Evolutionary conservation across 345 rosid species (phyloP), one percentile per base, ranked within the genome.

Genomic region (Abelmoschus esculentus): DNA sequence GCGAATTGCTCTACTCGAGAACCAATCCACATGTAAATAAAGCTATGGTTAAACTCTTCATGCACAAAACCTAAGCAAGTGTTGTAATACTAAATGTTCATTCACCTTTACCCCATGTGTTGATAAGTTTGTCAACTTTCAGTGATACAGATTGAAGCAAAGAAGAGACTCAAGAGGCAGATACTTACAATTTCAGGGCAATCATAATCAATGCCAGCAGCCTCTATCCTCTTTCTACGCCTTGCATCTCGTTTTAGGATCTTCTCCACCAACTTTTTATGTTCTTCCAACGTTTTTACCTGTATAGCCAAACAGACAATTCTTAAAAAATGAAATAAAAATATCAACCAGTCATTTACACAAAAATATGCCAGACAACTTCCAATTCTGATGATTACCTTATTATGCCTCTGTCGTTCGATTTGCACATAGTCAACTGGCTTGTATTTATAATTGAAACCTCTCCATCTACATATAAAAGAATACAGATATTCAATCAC

Each of bases 281-380:
- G 93, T 73, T 86, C 99, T 58, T 84, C 91, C 75, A 91, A 62
- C 74, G 97, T 91, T 81, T 96, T 87, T 76, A 90, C 96, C 99
- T 91, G 85, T 55, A 80, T 7, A 56, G 72, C 50, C 50, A 17
- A 9, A 53, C 18, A 40, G 42, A 13, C 28, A 38, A 14, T 4
- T 28, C 32, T 18, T 2, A 1, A 5, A 15, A 5, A 49, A 49
- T 13, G 1, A 1, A 55, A 22, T 22, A 22, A 22, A 22, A 22
- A 22, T 22, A 68, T n/a, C 29, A 61, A 7, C 32, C 14, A 49
- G 17, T n/a, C 56, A 67, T 61, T 14, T 69, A 55, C 57, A 32
- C 18, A 13, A 6, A 36, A 34, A 66, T 28, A 54, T 32, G 9
- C 18, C 28, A 18, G 44, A 42, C 12, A 17, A 55, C 12, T 17